A percentile compares a stretch with the other conserved stretches of the same genome.
These are phyloP conservation scores for Phoenix roebelenii DNA, from an alignment of 176 grass and related monocot species.

Conservation along the genomic window DNA sequence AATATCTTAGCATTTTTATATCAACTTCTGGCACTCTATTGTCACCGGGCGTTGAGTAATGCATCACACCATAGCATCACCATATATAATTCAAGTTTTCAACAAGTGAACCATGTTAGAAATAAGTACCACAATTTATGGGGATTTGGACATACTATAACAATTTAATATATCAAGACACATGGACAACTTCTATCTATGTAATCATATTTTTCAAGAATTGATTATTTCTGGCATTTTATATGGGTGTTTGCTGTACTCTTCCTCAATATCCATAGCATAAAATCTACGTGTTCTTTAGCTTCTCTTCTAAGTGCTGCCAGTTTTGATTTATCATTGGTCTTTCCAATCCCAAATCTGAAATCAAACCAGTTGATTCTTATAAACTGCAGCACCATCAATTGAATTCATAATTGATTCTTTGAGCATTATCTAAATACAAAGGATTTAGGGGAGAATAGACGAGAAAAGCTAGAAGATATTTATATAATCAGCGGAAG, in stretches of 20 bases:
- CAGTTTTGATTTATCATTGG: constrained; percentile 83
- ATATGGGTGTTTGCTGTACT: constrained; percentile 92
- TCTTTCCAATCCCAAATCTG: constrained; percentile 43
- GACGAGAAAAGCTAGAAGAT: too few relatives aligned
- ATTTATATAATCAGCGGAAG: too few relatives aligned
- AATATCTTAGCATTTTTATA: too few relatives aligned
- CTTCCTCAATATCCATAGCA: constrained; percentile 81
- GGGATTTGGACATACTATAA: constrained; percentile 18
- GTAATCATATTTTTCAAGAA: too few relatives aligned
- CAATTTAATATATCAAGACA: background rate
- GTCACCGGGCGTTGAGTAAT: too few relatives aligned
- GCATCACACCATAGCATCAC: too few relatives aligned
- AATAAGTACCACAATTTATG: constrained; percentile 2
- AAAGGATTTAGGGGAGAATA: too few relatives aligned
- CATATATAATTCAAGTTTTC: too few relatives aligned
- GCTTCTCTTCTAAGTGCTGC: constrained; percentile 60
- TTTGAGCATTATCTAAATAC: too few relatives aligned
- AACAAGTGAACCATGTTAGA: too few relatives aligned
- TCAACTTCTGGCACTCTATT: too few relatives aligned
- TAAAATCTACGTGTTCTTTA: constrained; percentile 88
- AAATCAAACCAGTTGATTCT: background rate
- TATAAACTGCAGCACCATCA: constrained; percentile 52
- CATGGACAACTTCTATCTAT: too few relatives aligned
- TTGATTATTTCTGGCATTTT: constrained; percentile 57
- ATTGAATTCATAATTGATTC: background rate